These are phyloP conservation scores for Ustilago curta DNA, from an alignment of 1,284 basidiomycete genomes.

Conservation along the genomic window DNA sequence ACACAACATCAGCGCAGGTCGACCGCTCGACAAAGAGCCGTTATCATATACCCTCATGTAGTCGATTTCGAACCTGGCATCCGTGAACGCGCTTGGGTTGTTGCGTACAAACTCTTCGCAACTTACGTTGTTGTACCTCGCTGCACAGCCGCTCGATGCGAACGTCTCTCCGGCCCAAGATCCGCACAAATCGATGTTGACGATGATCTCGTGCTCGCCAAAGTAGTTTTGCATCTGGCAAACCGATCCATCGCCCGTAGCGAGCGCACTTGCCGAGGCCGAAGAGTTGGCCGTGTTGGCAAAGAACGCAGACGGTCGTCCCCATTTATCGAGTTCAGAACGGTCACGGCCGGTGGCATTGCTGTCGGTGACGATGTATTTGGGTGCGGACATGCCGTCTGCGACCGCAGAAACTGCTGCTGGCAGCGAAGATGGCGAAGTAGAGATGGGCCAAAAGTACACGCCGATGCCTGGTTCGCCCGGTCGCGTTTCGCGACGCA, in stretches of 20 bases:
- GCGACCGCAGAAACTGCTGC: slow-evolving; percentile 33
- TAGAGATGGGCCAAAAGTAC: slow-evolving; percentile 56
- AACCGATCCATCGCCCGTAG: slow-evolving; percentile 17
- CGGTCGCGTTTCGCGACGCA: slow-evolving; percentile 50
- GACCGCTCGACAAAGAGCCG: slow-evolving; percentile 2
- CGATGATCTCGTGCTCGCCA: slow-evolving; percentile 56
- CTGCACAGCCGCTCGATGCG: slow-evolving; percentile 21
- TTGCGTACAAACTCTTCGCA: slow-evolving; percentile 56
- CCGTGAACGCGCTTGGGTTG: slow-evolving; percentile 42
- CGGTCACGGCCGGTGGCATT: slow-evolving; percentile 45
- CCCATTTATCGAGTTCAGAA: slow-evolving; percentile 44
- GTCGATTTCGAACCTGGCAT: slow-evolving; percentile 63
- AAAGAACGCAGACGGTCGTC: slow-evolving; percentile 54
- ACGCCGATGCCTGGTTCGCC: slow-evolving; percentile 51
- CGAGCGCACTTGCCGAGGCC: slow-evolving; percentile 9
- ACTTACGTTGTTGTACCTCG: slow-evolving; percentile 26
- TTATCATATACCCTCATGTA: slow-evolving; percentile 57
- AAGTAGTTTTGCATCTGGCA: slow-evolving; percentile 54
- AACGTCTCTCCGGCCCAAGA: slow-evolving; percentile 52
- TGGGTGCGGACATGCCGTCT: slow-evolving; percentile 40
- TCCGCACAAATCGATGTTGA: slow-evolving; percentile 53
- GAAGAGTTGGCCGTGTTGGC: slow-evolving; percentile 41
- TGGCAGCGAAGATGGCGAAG: slow-evolving; percentile 25
- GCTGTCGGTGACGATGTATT: slow-evolving; percentile 37
- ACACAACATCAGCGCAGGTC: slow-evolving; percentile 6